These are phyloP conservation scores for Beauveria pseudobassiana DNA, from an alignment of 2,329 filamentous ascomycete species.

Conservation along the genomic window DNA sequence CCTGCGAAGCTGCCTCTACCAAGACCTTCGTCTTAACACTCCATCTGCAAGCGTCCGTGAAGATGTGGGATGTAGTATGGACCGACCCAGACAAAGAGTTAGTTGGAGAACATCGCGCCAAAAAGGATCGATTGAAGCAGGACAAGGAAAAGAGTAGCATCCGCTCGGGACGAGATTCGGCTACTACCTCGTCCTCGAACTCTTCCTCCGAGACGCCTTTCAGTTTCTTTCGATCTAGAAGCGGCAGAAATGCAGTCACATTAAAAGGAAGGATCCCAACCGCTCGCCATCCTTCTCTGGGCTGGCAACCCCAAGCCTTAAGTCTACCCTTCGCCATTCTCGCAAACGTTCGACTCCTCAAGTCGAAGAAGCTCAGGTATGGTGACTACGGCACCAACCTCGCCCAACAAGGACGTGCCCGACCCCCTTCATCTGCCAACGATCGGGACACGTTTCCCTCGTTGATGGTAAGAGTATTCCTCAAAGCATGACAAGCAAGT, in stretches of 20 bases:
- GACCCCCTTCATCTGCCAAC: neutral
- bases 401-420: constrained; percentile 3
- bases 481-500: neutral
- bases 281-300: constrained; percentile 18
- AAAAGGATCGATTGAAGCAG: constrained; percentile 30
- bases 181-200: constrained; percentile 15
- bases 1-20: neutral
- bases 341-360: constrained; percentile 18
- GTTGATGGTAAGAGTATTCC: neutral
- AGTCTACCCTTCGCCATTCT: constrained; percentile 21
- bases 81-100: constrained; percentile 46
- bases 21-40: neutral
- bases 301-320: constrained; percentile 19
- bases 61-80: constrained; percentile 55
- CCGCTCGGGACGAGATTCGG: constrained; percentile 23
- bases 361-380: constrained; percentile 20
- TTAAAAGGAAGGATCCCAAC: constrained; percentile 15
- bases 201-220: constrained; percentile 13
- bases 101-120: constrained; percentile 43
- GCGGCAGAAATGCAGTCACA: constrained; percentile 17
- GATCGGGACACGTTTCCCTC: constrained; percentile 3
- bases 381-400: constrained; percentile 9
- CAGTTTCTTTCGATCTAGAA: constrained; percentile 11
- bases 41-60: constrained; percentile 8
- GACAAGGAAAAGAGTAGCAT: constrained; percentile 21